A percentile compares a stretch with the other conserved stretches of the same genome.
These are phyloP conservation scores for Pezizomycotina sp. DNA, from an alignment of 2,329 filamentous ascomycete species.

Conservation along the genomic window DNA sequence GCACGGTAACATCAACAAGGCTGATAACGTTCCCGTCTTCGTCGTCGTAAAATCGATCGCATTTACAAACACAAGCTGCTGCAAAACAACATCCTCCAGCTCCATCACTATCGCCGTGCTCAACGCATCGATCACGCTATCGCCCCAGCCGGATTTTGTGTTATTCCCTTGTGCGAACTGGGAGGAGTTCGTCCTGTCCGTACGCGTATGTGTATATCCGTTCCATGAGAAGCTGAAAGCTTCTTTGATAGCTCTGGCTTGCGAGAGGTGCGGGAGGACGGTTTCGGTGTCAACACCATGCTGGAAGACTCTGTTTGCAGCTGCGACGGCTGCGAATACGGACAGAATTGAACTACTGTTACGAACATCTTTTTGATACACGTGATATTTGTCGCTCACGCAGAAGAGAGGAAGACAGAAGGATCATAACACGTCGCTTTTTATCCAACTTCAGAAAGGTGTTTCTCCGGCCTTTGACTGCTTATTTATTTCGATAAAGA, in stretches of 20 bases:
- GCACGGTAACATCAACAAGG: slow-evolving; percentile 63
- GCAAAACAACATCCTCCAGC: slow-evolving; percentile 46
- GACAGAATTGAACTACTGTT: no score
- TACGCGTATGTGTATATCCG: slow-evolving; percentile 61
- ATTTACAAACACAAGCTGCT: slow-evolving; percentile 55
- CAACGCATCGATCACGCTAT: slow-evolving; percentile 64
- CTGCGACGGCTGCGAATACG: no score
- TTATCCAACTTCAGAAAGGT: no score
- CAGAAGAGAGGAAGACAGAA: no score
- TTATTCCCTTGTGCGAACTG: slow-evolving; percentile 45
- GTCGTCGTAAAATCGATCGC: slow-evolving; percentile 48
- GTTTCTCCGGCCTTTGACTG: no score
- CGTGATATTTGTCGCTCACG: no score
- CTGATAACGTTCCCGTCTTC: slow-evolving; percentile 46
- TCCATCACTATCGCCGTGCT: slow-evolving; percentile 66
- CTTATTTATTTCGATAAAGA: no score
- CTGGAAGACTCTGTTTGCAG: no score
- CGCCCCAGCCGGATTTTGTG: slow-evolving; percentile 73
- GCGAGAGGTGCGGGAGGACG: no score
- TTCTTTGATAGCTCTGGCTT: slow-evolving; percentile 46
- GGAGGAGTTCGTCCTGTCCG: slow-evolving; percentile 57
- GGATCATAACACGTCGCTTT: no score
- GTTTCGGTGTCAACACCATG: no score
- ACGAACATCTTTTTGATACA: no score
- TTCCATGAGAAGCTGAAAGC: slow-evolving; percentile 56